A percentile compares a stretch with the other conserved stretches of the same genome.
These are phyloP conservation scores for Daldinia sp. DNA, from an alignment of 2,329 filamentous ascomycete genomes.

Conservation along the genomic window DNA sequence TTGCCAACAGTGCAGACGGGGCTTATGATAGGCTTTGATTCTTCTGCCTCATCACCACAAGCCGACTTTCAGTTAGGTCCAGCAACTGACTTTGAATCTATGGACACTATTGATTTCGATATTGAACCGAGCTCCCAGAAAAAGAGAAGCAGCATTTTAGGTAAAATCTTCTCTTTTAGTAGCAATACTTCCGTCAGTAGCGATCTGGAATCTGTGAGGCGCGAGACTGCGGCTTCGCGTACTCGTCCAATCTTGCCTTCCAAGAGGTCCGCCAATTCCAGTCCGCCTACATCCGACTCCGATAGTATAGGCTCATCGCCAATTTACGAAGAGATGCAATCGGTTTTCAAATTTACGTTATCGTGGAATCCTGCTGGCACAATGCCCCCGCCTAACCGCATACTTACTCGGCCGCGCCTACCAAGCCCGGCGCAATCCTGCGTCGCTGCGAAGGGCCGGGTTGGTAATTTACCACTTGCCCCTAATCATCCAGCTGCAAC, in stretches of 20 bases:
- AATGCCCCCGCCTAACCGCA: conserved; percentile 64
- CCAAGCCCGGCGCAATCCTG: conserved; percentile 74
- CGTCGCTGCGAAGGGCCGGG: conserved; percentile 55
- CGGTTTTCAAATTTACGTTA: conserved; percentile 78
- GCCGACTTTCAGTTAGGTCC: conserved; percentile 37
- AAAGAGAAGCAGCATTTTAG: conserved; percentile 72
- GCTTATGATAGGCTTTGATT: conserved; percentile 60
- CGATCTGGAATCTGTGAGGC: conserved; percentile 59
- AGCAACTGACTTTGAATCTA: conserved; percentile 44
- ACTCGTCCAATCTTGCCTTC: conserved; percentile 49
- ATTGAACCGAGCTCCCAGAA: conserved; percentile 48
- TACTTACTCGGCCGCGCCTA: conserved; percentile 73
- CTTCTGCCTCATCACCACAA: conserved; percentile 47
- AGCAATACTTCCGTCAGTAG: conserved; percentile 50
- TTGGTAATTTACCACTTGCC: conserved; percentile 51
- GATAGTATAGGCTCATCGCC: conserved; percentile 65
- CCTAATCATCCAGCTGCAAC: conserved; percentile 54
- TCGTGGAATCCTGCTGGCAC: conserved; percentile 67
- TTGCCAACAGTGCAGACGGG: conserved; percentile 57
- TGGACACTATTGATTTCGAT: conserved; percentile 34
- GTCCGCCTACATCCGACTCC: conserved; percentile 55
- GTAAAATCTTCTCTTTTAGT: conserved; percentile 66
- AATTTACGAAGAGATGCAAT: conserved; percentile 63
- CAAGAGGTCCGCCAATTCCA: conserved; percentile 47
- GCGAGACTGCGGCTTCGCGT: conserved; percentile 59